These are phyloP conservation scores for Cenchrus purpureus DNA, from an alignment of 176 grass and related monocot species.

Conservation along the genomic window DNA sequence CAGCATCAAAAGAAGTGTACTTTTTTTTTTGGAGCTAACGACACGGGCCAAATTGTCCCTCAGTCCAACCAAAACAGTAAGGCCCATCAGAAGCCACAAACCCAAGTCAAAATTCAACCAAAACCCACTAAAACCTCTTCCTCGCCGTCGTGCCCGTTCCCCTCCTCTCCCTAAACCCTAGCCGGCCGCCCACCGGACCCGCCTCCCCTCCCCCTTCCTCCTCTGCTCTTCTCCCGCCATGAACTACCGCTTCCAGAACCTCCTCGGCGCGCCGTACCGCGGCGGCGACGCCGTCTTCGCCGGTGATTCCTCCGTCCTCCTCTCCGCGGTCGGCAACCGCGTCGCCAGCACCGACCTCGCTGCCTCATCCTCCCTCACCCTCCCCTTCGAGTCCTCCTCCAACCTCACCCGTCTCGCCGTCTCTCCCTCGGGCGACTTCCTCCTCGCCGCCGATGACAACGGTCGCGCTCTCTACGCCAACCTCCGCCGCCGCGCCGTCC, in stretches of 20 bases:
- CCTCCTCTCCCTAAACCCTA: conserved; percentile 55
- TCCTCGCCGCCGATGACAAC: conserved; percentile 60
- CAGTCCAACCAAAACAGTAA: not conserved
- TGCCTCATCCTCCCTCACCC: conserved; percentile 66
- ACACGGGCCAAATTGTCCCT: not conserved
- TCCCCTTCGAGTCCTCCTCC: conserved; percentile 87
- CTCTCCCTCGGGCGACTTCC: conserved; percentile 71
- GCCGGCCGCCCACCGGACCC: not conserved
- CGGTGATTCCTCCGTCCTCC: conserved; percentile 63
- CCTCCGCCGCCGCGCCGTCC: conserved; percentile 67
- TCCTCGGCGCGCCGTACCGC: conserved; percentile 90
- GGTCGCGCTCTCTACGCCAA: conserved; percentile 75
- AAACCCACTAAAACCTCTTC: conserved; percentile 38
- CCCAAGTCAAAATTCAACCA: not conserved
- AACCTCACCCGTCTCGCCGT: conserved; percentile 69
- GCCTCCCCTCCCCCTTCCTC: not conserved
- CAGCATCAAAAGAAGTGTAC: not conserved
- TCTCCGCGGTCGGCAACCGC: conserved; percentile 82
- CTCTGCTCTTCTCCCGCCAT: conserved; percentile 44
- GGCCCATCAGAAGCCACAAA: conserved; percentile 9
- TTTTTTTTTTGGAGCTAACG: too few species aligned
- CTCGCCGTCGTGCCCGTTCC: not conserved
- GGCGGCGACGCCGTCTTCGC: conserved; percentile 86
- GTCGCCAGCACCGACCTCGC: conserved; percentile 76
- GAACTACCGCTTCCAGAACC: conserved; percentile 97